Base-by-base conservation (phyloP, 495 filamentous ascomycete genomes). In the Penicillium dipodomyicola region DNA sequence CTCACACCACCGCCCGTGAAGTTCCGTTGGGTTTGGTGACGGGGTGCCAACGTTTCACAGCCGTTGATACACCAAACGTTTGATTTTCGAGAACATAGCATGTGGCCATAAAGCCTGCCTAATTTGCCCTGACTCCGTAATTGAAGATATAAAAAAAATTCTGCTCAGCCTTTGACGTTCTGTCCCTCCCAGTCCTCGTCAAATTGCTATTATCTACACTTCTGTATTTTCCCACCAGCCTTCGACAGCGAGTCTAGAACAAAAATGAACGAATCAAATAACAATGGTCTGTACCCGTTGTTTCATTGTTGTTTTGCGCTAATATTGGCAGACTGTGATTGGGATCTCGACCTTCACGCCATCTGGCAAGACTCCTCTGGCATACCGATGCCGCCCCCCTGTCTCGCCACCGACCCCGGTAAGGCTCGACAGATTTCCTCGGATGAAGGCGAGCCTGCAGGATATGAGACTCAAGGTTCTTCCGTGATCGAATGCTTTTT, bases 341-440 rank as follows among this genome's bases (percentile, higher is more conserved):
- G 11, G 29, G 29, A 32, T 32, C 9, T 32, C 10, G 29, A 32
- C 29, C 29, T 32, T 32, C 30, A 58, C 48, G 32, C 22, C 10
- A 44, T 46, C 47, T 58, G 41, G 48, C 40, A 49, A 14, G 48
- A 58, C 29, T 58, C 15, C 30, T 52, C 55, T 58, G 23, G 42
- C 25, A 52, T 58, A 52, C 40, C 40, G 47, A 52, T 40, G 39
- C 27, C 22, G 9, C 55, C 55, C 30, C 40, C 48, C 27, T 58
- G 41, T 52, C 56, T 58, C 30, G 48, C 56, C 22, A 52, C 48
- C 14, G 56, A 58, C 48, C 15, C 25, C 23, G 6, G 20, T 0
- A 8, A 33, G 23, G 3, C 17, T 43, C 41, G 30, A 5, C 10
- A 50, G 30, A 50, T 50, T 9, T 10, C 3, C 30, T 50, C n/a